Percentiles rank a stretch among this genome's conserved stretches.
Conservation (phyloP, 2,329 filamentous ascomycete genomes). For the Diaporthe australafricana region DNA sequence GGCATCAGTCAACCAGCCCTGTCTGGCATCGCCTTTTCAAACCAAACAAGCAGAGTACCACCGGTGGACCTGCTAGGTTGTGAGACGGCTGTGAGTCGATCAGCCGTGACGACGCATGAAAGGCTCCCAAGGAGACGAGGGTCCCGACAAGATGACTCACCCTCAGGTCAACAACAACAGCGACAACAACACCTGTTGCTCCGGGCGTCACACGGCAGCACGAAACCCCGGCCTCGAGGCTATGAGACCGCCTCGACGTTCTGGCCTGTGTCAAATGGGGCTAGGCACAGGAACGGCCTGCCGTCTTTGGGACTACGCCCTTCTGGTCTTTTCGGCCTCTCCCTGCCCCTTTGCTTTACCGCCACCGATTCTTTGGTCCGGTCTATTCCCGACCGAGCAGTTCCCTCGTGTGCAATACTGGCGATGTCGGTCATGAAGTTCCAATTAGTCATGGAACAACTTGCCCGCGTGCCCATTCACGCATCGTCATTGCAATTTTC, state of each 20-base stretch:
- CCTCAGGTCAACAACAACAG: background rate
- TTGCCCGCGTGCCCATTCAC: background rate
- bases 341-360: slow-evolving; percentile 7
- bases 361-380: background rate
- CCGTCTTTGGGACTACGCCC: slow-evolving; percentile 23
- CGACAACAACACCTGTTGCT: background rate
- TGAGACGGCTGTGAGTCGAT: slow-evolving; percentile 13
- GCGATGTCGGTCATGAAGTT: slow-evolving; percentile 26
- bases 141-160: slow-evolving; percentile 6
- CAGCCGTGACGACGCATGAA: background rate
- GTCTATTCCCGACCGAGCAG: slow-evolving; percentile 9
- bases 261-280: slow-evolving; percentile 5
- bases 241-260: slow-evolving; percentile 5
- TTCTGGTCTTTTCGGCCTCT: slow-evolving; percentile 14
- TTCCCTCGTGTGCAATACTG: background rate
- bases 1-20: background rate
- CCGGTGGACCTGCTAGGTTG: slow-evolving; percentile 9
- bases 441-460: slow-evolving; percentile 26
- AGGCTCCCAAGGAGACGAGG: background rate
- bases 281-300: background rate
- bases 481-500: background rate
- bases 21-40: slow-evolving; percentile 8
- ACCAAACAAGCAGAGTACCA: slow-evolving; percentile 17
- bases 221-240: background rate
- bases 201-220: slow-evolving; percentile 4